phyloP scores from a whole-genome alignment of 305 asterid genomes.

The Fraxinus ornus region DNA sequence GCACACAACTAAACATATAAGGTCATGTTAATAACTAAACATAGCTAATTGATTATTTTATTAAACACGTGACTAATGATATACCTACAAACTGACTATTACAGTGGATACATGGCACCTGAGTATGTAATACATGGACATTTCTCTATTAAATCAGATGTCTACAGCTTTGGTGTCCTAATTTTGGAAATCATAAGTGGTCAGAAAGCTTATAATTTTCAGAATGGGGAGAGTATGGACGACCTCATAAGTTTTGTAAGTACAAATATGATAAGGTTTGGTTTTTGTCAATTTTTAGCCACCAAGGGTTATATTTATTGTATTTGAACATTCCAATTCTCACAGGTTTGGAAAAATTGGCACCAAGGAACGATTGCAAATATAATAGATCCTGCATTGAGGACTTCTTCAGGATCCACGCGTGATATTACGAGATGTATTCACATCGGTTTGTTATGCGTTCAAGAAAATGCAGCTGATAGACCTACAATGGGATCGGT shows the following conservation, averaged over 20 bases:
- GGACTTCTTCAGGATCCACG: too few relatives aligned
- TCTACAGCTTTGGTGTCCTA: constrained; percentile 44
- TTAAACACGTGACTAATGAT: background rate
- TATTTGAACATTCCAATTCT: background rate
- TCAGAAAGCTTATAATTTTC: constrained; percentile 12
- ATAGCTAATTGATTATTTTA: background rate
- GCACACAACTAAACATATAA: too few relatives aligned
- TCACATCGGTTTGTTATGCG: too few relatives aligned
- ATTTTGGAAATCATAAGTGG: constrained; percentile 44
- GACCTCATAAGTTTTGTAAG: constrained; percentile 42
- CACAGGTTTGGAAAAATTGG: constrained; percentile 47
- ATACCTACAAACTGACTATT: background rate
- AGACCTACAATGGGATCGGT: constrained; percentile 22
- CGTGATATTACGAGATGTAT: too few relatives aligned
- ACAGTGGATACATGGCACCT: too few relatives aligned
- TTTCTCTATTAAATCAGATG: constrained; percentile 23
- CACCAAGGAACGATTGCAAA: constrained; percentile 22
- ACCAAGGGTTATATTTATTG: background rate
- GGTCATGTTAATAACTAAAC: background rate
- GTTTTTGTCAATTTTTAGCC: background rate
- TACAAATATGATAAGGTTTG: background rate
- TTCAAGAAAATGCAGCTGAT: background rate
- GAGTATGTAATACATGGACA: constrained; percentile 39
- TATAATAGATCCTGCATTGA: background rate
- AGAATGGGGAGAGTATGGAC: constrained; percentile 17